These are phyloP conservation scores for Wickerhamia fluorescens DNA, from an alignment of 805 yeast genomes.

Conservation along the genomic window DNA sequence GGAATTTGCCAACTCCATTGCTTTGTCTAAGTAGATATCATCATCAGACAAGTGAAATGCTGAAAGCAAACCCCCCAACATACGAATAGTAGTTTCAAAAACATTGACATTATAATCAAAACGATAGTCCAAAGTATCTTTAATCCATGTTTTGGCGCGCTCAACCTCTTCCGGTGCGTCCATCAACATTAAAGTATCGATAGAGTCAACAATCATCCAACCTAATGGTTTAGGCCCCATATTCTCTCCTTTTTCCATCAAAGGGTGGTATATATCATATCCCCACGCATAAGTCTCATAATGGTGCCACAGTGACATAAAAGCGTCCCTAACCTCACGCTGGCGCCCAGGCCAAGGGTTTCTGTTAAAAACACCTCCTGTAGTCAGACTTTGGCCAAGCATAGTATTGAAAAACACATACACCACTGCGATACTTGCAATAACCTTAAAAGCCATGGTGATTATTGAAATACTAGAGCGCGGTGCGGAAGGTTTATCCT, in stretches of 20 bases:
- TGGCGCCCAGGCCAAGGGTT: slow-evolving; percentile 52
- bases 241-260: slow-evolving; percentile 54
- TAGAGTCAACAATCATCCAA: slow-evolving; percentile 85
- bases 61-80: slow-evolving; percentile 88
- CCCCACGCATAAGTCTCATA: slow-evolving; percentile 82
- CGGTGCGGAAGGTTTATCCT: slow-evolving; percentile 22
- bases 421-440: slow-evolving; percentile 32
- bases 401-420: slow-evolving; percentile 34
- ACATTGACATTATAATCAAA: slow-evolving; percentile 72
- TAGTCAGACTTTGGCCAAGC: too few species aligned
- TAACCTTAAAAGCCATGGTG: slow-evolving; percentile 37
- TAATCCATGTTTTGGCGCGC: slow-evolving; percentile 70
- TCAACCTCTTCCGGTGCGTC: slow-evolving; percentile 53
- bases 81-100: slow-evolving; percentile 90
- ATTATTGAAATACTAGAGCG: slow-evolving; percentile 8
- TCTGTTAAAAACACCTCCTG: too few species aligned
- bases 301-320: slow-evolving; percentile 70
- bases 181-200: slow-evolving; percentile 81
- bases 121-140: slow-evolving; percentile 58
- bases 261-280: slow-evolving; percentile 66
- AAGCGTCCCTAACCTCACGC: slow-evolving; percentile 55
- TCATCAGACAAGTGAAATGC: slow-evolving; percentile 69
- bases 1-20: slow-evolving; percentile 68
- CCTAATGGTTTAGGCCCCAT: slow-evolving; percentile 83
- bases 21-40: slow-evolving; percentile 67